These are phyloP conservation scores for Oemleria cerasiformis DNA, from an alignment of 306 rosid species.

Conservation along the genomic window DNA sequence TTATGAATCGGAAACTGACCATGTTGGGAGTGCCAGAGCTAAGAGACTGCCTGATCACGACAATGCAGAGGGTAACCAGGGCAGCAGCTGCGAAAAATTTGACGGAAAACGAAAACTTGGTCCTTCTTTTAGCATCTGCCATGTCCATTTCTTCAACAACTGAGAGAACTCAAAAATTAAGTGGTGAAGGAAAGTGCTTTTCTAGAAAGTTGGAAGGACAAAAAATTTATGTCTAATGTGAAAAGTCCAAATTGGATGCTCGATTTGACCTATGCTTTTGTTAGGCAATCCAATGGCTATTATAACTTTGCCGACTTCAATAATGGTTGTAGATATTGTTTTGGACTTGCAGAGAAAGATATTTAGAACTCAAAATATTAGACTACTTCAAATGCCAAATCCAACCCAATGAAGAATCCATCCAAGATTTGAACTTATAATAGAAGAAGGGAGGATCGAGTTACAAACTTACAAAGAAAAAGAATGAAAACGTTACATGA, in stretches of 20 bases:
- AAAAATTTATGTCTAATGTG: not conserved
- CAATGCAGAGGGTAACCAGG: slow-evolving; percentile 56
- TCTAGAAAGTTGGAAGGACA: not conserved
- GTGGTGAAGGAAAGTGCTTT: not conserved
- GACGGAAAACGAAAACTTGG: slow-evolving; percentile 38
- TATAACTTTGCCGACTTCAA: not conserved
- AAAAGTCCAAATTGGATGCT: not conserved
- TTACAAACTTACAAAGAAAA: not conserved
- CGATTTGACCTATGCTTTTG: slow-evolving; percentile 6
- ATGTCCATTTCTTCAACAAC: slow-evolving; percentile 63
- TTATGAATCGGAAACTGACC: slow-evolving; percentile 35
- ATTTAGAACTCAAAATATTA: not conserved
- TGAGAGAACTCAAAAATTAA: not conserved
- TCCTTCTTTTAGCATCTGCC: slow-evolving; percentile 61
- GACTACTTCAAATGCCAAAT: not conserved
- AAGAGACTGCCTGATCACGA: slow-evolving; percentile 64
- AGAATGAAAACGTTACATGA: not conserved
- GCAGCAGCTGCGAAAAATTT: slow-evolving; percentile 58
- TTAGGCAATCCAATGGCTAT: not conserved
- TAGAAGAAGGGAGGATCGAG: not conserved
- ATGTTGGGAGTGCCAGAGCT: slow-evolving; percentile 48
- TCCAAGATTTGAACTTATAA: not conserved
- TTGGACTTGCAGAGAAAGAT: not conserved
- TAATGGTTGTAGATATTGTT: not conserved
- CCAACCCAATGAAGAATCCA: not conserved